Conservation (phyloP, 2,329 filamentous ascomycete species). For the Alternaria conjuncta region DNA sequence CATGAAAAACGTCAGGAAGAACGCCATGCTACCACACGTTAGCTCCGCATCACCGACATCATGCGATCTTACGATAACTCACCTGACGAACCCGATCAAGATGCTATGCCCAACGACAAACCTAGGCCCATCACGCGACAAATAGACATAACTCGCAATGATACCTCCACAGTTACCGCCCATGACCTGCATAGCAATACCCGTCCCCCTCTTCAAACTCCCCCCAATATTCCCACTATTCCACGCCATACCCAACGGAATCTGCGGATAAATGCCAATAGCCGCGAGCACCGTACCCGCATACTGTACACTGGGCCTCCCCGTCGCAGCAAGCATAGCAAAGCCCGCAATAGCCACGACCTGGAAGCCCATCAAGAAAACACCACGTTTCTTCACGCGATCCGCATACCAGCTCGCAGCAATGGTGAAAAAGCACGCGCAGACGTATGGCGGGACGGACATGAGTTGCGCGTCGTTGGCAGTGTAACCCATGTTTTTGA, state of each 20-base stretch:
- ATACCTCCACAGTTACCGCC: conserved; percentile 75
- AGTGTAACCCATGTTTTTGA: conserved; percentile 67
- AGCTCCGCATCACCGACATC: neutral
- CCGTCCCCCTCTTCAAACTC: conserved; percentile 61
- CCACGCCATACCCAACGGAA: conserved; percentile 64
- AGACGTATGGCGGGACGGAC: conserved; percentile 67
- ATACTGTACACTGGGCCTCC: conserved; percentile 39
- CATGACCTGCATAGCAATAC: conserved; percentile 64
- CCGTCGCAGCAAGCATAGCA: conserved; percentile 37
- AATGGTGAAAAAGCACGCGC: conserved; percentile 46
- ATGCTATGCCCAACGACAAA: conserved; percentile 57
- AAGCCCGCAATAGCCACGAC: conserved; percentile 62
- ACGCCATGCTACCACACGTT: conserved; percentile 51
- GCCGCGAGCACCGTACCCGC: conserved; percentile 44
- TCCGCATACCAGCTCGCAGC: conserved; percentile 40
- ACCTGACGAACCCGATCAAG: conserved; percentile 54
- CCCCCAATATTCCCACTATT: conserved; percentile 65
- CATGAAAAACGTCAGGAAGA: conserved; percentile 62
- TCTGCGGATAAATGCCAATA: conserved; percentile 60
- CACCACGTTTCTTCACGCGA: conserved; percentile 32
- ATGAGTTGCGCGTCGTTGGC: conserved; percentile 48
- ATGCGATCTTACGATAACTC: conserved; percentile 3
- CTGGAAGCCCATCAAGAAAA: conserved; percentile 43
- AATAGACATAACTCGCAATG: conserved; percentile 60
- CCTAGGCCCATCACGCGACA: conserved; percentile 50